These are phyloP conservation scores for Euphorbia corollata DNA, from an alignment of 441 rosid species.

Conservation along the genomic window DNA sequence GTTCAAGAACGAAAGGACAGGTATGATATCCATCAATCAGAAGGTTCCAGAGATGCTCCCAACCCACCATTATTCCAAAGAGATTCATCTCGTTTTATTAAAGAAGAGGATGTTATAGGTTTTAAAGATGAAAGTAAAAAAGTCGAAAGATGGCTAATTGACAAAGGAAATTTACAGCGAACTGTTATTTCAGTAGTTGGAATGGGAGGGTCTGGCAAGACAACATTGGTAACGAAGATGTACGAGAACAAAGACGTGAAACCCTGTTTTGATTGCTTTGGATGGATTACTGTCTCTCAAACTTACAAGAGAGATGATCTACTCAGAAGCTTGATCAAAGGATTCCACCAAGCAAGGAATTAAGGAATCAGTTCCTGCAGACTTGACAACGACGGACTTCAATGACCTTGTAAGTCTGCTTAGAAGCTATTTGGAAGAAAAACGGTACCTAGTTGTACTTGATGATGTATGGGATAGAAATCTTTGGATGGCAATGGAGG, in stretches of 20 bases:
- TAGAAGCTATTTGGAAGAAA: slow-evolving; percentile 15
- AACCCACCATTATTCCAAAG: background rate
- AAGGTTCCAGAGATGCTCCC: background rate
- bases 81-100: background rate
- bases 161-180: no score
- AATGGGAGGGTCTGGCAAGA: slow-evolving; percentile 12
- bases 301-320: background rate
- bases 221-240: slow-evolving; percentile 1
- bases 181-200: slow-evolving; percentile 1
- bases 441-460: slow-evolving; percentile 26
- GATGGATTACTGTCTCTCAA: slow-evolving; percentile 14
- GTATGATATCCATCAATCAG: background rate
- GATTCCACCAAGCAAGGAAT: slow-evolving; percentile 4
- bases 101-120: no score
- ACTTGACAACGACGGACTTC: background rate
- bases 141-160: no score
- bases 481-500: slow-evolving; percentile 26
- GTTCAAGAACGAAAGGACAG: background rate
- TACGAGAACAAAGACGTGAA: slow-evolving; percentile 5
- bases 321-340: slow-evolving; percentile 6
- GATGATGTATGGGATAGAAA: slow-evolving; percentile 33
- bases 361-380: background rate
- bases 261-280: slow-evolving; percentile 4
- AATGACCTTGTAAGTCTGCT: background rate
- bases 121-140: no score